Conservation (phyloP, 2,329 filamentous ascomycete species). For the Epichloe uncinata region DNA sequence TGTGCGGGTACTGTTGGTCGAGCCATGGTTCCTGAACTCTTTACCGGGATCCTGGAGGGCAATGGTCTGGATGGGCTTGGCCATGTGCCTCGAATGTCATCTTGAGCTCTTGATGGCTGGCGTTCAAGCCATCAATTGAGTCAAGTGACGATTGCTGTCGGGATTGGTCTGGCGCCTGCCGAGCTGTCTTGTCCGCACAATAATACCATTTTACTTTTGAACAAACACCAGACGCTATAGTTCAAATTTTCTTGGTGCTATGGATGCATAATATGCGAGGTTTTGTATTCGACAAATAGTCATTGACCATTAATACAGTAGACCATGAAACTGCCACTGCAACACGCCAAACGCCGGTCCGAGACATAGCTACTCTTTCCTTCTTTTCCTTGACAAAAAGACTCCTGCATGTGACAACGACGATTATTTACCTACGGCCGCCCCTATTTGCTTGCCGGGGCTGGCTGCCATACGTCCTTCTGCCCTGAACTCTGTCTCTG, state of each 20-base stretch:
- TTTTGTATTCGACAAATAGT: not conserved
- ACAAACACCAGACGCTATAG: no score
- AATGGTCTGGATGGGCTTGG: conserved; percentile 27
- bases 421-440: conserved; percentile 5
- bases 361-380: not conserved
- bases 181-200: no score
- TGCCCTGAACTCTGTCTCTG: conserved; percentile 50
- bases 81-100: conserved; percentile 26
- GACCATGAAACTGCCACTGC: not conserved
- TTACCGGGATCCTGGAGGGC: conserved; percentile 27
- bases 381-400: not conserved
- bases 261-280: not conserved
- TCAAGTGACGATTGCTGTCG: not conserved
- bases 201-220: no score
- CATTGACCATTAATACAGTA: not conserved
- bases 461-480: conserved; percentile 65
- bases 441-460: conserved; percentile 42
- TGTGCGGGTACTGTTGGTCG: conserved; percentile 60
- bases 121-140: not conserved
- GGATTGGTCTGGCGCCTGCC: not conserved
- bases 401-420: not conserved
- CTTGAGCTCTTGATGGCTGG: not conserved
- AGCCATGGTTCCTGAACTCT: conserved; percentile 48
- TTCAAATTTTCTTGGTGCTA: not conserved
- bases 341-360: conserved; percentile 4